These are phyloP conservation scores for Canna indica DNA, from an alignment of 176 grass and related monocot genomes.

Conservation along the genomic window DNA sequence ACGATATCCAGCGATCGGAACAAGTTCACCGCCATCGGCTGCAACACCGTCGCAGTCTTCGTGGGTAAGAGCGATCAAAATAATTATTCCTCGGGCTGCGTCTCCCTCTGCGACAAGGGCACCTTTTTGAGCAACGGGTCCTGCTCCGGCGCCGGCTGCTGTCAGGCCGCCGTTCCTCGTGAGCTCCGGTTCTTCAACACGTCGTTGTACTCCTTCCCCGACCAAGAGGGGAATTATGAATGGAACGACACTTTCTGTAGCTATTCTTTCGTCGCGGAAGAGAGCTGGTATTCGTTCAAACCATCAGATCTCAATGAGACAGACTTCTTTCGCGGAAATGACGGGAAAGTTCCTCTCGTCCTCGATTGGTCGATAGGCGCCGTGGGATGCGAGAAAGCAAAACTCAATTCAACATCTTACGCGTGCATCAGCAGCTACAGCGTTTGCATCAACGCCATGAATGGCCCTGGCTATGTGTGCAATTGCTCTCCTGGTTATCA, in stretches of 20 bases:
- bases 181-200: neutral
- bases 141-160: constrained; percentile 34
- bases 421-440: neutral
- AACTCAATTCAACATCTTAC: neutral
- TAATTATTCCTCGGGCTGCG: constrained; percentile 16
- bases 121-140: neutral
- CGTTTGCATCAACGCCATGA: neutral
- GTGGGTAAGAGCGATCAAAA: fast-evolving
- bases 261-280: neutral
- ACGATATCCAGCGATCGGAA: constrained; percentile 21
- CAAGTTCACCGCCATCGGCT: constrained; percentile 35
- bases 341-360: neutral
- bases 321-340: neutral
- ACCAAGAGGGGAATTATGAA: neutral
- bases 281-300: neutral
- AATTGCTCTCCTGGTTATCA: neutral
- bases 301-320: neutral
- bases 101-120: constrained; percentile 11
- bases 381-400: neutral
- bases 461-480: neutral
- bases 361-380: neutral
- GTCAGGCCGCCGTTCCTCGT: constrained; percentile 21
- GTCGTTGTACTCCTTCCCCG: neutral
- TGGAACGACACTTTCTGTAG: neutral
- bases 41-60: constrained; percentile 18